Base-by-base conservation (phyloP, 2,329 filamentous ascomycete genomes). In the Paraphoma sp. region DNA sequence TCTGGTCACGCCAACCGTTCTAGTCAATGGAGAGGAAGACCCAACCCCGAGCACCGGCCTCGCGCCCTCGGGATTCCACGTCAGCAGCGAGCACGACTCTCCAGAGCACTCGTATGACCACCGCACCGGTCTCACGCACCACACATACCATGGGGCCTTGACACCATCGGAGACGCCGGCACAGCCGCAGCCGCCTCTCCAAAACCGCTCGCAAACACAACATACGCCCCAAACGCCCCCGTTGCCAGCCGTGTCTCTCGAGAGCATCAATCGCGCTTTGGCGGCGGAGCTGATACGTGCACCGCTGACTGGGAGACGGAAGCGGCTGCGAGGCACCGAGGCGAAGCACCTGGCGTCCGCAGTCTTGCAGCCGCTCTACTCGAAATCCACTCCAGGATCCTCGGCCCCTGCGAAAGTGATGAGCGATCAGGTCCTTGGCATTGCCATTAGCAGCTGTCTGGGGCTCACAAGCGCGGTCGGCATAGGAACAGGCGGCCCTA, bases 1-100 rank as follows among this genome's bases (percentile, higher is more conserved):
- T 54, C 78, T 90, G 12, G 87, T 87, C 23, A 90, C 87, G 1
- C 84, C 84, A 0, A 80, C 82, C 9, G 74, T 85, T 2, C 77
- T 85, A 7, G 79, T 86, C 18, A 86, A 85, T 47, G 84, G 83
- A 46, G 79, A 82, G 54, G 64, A 75, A 47, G 64, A 74, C 42
- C 57, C 61, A 7, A 67, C 62, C 0, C 67, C 73, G 9, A 69
- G 59, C 46, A 66, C 63, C 1, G 62, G 59, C 9, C 49, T 70
- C 11, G 62, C 66, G 12, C 65, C 70, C 2, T 70, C 73, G 8
- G 55, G 63, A 6, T 63, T 67, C 28, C 16, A 38, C 16, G 51
- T 23, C 29, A 67, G 63, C 49, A 60, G 59, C 29, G 59, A 56
- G 16, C 71, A 23, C 47, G 52, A 5, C 16, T 64, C 68, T 10